Percentiles rank a stretch among this genome's conserved stretches.
Conservation (phyloP, 768 basidiomycete genomes). For the Lentinula guzmanii region DNA sequence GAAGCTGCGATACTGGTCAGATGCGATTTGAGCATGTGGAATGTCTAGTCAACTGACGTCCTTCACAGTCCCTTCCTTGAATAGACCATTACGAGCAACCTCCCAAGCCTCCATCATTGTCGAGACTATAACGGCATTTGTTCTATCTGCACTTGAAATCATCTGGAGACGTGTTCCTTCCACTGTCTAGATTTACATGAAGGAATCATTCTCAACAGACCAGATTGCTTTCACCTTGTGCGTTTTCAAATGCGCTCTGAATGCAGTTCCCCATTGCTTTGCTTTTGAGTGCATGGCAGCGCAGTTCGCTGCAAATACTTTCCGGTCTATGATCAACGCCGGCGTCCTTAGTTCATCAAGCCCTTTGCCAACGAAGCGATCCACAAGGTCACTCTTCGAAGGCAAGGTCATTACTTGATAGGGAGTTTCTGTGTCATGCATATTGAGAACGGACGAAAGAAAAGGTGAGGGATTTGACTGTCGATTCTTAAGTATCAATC, state of each 20-base stretch:
- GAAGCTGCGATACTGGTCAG: conserved; percentile 41
- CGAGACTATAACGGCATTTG: conserved; percentile 69
- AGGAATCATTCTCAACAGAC: not conserved
- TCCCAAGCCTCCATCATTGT: conserved; percentile 81
- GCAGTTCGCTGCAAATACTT: conserved; percentile 69
- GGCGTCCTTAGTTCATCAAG: conserved; percentile 65
- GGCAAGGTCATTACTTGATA: conserved; percentile 32
- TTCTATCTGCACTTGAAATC: conserved; percentile 42
- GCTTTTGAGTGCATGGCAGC: conserved; percentile 64
- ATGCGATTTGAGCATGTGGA: not conserved
- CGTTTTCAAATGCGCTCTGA: conserved; percentile 82
- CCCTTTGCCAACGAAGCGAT: conserved; percentile 52
- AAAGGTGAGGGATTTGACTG: not conserved
- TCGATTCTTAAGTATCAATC: not conserved
- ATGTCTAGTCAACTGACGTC: conserved; percentile 47
- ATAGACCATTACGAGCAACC: conserved; percentile 58
- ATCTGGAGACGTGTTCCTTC: conserved; percentile 75
- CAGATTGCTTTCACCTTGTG: conserved; percentile 51
- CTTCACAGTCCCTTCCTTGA: conserved; percentile 67
- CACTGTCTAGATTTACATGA: conserved; percentile 42
- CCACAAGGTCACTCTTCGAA: conserved; percentile 41
- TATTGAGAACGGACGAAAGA: not conserved
- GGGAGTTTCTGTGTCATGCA: conserved; percentile 42
- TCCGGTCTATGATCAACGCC: conserved; percentile 71
- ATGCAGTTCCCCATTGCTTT: conserved; percentile 58